phyloP scores from a whole-genome alignment of 805 yeast species.

The Saturnispora mendoncae region DNA sequence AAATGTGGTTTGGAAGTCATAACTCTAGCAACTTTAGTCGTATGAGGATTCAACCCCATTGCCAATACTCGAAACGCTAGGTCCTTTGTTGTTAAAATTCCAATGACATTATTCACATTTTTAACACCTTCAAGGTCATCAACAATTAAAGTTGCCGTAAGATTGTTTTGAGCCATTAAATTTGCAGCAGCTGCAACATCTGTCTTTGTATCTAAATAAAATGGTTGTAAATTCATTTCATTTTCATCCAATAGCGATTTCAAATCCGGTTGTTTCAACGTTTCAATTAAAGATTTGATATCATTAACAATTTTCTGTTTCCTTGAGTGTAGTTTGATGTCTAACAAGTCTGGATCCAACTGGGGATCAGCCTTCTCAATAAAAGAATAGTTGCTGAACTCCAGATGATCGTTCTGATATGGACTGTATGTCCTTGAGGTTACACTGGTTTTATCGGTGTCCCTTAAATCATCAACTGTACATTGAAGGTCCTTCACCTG shows the following conservation, averaged over 20 bases:
- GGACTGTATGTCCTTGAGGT: no score
- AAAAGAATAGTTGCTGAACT: slow-evolving; percentile 14
- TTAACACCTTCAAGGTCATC: slow-evolving; percentile 17
- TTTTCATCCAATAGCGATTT: slow-evolving; percentile 22
- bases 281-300: slow-evolving; percentile 29
- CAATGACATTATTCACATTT: slow-evolving; percentile 30
- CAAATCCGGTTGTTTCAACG: slow-evolving; percentile 36
- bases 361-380: not conserved
- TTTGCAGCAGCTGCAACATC: slow-evolving; percentile 33
- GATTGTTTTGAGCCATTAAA: slow-evolving; percentile 30
- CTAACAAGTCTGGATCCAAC: not conserved
- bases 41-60: slow-evolving; percentile 27
- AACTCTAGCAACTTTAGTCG: slow-evolving; percentile 33
- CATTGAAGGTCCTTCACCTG: slow-evolving; percentile 30
- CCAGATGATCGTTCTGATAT: slow-evolving; percentile 1
- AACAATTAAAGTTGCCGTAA: slow-evolving; percentile 35
- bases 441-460: slow-evolving; percentile 8
- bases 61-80: slow-evolving; percentile 35
- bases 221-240: slow-evolving; percentile 26
- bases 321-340: slow-evolving; percentile 6
- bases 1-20: slow-evolving; percentile 40
- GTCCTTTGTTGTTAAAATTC: slow-evolving; percentile 40
- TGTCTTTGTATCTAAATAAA: slow-evolving; percentile 30
- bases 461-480: slow-evolving; percentile 25
- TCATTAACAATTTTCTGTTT: slow-evolving; percentile 28